phyloP scores from a whole-genome alignment of 1,284 basidiomycete species.

The Puccinia coronata region DNA sequence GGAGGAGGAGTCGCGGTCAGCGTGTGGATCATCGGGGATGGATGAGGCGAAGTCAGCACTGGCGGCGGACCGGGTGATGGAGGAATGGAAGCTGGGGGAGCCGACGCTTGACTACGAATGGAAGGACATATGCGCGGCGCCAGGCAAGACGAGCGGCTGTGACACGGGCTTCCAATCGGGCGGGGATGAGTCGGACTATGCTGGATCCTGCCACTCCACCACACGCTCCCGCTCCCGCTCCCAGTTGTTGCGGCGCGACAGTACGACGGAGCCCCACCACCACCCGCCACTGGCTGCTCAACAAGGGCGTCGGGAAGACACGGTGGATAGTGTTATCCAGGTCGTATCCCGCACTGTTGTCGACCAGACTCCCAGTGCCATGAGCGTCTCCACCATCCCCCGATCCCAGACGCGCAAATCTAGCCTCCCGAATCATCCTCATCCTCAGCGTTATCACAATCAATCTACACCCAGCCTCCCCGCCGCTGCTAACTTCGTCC shows the following conservation, averaged over 20 bases:
- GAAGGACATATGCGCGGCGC: conserved; percentile 9
- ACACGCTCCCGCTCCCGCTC: not conserved
- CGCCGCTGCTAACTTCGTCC: not conserved
- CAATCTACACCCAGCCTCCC: not conserved
- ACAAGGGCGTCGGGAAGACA: not conserved
- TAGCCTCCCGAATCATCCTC: not conserved
- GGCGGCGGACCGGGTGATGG: conserved; percentile 25
- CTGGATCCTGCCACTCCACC: not conserved
- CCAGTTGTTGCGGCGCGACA: too few relatives aligned
- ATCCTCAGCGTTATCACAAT: not conserved
- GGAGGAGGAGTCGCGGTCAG: not conserved
- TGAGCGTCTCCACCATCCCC: not conserved
- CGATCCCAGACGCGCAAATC: too few relatives aligned
- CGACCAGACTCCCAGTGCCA: not conserved
- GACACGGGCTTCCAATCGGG: not conserved
- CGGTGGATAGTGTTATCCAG: conserved; percentile 1
- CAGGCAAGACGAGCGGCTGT: too few relatives aligned
- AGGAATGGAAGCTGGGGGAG: conserved; percentile 16
- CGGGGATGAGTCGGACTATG: not conserved
- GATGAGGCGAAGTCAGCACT: not conserved
- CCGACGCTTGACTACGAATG: conserved; percentile 38
- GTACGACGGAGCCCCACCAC: too few relatives aligned
- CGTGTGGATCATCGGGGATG: not conserved
- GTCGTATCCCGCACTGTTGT: not conserved
- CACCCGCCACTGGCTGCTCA: too few relatives aligned